Conservation (phyloP, 441 rosid species). For the Populus tomentosa region DNA sequence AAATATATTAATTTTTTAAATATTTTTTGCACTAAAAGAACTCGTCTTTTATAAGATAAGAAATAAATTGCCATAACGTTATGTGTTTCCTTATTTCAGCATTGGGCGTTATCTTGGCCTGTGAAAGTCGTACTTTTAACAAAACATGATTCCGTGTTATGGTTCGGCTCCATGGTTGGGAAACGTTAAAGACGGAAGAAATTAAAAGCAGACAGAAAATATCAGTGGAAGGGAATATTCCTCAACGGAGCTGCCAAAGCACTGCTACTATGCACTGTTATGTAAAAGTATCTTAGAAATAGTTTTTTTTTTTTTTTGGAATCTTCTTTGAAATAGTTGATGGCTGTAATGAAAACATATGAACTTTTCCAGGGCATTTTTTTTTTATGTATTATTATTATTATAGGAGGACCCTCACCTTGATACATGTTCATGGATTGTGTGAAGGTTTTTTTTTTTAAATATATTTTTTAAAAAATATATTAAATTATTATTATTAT, state of each 20-base stretch:
- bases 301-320: no score
- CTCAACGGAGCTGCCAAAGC: background rate
- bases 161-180: no score
- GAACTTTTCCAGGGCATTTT: background rate
- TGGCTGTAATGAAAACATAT: background rate
- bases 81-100: background rate
- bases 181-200: background rate
- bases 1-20: no score
- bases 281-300: background rate
- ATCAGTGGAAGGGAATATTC: background rate
- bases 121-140: background rate
- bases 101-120: background rate
- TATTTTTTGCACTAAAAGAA: no score
- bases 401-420: no score
- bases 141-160: background rate
- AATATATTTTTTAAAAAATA: no score
- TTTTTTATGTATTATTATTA: no score
- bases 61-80: background rate
- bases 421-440: no score
- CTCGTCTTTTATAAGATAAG: background rate
- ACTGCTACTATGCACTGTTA: background rate
- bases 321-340: no score
- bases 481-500: no score
- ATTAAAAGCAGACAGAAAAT: background rate
- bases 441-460: no score